Evolutionary conservation across 202 grass and related monocot genomes (phyloP).

Genomic region (Zizania palustris): DNA sequence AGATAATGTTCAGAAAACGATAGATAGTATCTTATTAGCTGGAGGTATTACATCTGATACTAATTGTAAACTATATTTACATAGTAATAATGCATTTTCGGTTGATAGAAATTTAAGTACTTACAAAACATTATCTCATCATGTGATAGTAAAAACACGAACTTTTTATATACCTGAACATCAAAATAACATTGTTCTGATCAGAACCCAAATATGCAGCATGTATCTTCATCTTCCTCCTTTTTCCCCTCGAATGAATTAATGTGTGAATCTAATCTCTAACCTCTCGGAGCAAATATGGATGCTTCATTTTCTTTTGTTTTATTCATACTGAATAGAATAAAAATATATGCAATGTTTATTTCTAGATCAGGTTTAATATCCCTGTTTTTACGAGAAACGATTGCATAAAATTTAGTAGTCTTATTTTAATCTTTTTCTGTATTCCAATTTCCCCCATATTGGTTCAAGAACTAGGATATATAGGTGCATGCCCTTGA

Average conservation of each 20-base stretch:
- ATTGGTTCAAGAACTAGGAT: neutral
- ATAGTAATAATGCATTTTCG: neutral
- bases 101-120: neutral
- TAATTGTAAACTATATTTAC: slow-evolving; percentile 25
- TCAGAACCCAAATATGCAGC: no score
- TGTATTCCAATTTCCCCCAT: neutral
- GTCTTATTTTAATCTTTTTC: neutral
- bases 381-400: neutral
- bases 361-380: slow-evolving; percentile 1
- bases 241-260: no score
- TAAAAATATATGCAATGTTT: neutral
- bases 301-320: no score
- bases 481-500: neutral
- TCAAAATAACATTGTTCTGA: no score
- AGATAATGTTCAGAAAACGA: slow-evolving; percentile 39
- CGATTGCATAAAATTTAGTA: neutral
- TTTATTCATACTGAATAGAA: no score
- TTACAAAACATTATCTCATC: neutral
- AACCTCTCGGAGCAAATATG: no score
- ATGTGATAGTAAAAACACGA: slow-evolving; percentile 7
- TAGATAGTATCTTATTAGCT: slow-evolving; percentile 11
- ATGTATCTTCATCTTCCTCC: no score
- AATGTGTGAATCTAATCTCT: no score
- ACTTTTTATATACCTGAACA: no score
- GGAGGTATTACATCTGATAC: neutral